A percentile compares a stretch with the other conserved stretches of the same genome.
Evolutionary conservation across 2,329 filamentous ascomycete species (phyloP).

Genomic region (Shiraia sp.): DNA sequence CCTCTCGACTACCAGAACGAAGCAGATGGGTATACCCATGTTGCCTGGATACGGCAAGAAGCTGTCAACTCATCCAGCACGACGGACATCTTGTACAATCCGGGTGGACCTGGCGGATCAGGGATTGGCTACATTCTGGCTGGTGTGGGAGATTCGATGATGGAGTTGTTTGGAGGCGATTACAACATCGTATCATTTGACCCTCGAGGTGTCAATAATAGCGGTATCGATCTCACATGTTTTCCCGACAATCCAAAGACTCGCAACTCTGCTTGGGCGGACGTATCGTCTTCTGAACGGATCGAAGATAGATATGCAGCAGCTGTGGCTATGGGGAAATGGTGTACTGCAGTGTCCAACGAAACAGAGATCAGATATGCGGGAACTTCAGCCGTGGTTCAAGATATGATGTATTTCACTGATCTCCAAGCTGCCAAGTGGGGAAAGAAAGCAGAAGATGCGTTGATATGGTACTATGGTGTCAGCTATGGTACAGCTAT

Average conservation of each 20-base stretch:
- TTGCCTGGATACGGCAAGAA: conserved; percentile 15
- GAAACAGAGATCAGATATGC: conserved; percentile 8
- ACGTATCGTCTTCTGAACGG: neutral
- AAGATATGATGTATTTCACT: conserved; percentile 35
- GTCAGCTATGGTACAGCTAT: conserved; percentile 52
- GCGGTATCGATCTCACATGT: conserved; percentile 14
- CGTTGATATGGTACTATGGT: conserved; percentile 43
- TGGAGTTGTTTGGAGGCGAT: conserved; percentile 11
- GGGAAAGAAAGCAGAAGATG: conserved; percentile 28
- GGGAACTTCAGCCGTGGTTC: conserved; percentile 28
- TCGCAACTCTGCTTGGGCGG: neutral
- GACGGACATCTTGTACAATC: conserved; percentile 14
- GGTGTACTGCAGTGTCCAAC: conserved; percentile 10
- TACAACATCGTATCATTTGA: conserved; percentile 36
- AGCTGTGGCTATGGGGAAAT: conserved; percentile 1
- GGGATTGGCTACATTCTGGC: conserved; percentile 29
- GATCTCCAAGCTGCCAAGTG: conserved; percentile 18
- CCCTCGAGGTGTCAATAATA: conserved; percentile 32
- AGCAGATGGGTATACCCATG: conserved; percentile 9
- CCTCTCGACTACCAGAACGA: conserved; percentile 18
- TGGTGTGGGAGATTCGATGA: conserved; percentile 5
- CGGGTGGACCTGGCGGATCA: conserved; percentile 35
- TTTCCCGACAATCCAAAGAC: conserved; percentile 19
- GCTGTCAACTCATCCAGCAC: conserved; percentile 5
- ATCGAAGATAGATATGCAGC: conserved; percentile 8